Evolutionary conservation across 345 rosid species (phyloP), one percentile per base, ranked within the genome.

Genomic region (Angophora floribunda): DNA sequence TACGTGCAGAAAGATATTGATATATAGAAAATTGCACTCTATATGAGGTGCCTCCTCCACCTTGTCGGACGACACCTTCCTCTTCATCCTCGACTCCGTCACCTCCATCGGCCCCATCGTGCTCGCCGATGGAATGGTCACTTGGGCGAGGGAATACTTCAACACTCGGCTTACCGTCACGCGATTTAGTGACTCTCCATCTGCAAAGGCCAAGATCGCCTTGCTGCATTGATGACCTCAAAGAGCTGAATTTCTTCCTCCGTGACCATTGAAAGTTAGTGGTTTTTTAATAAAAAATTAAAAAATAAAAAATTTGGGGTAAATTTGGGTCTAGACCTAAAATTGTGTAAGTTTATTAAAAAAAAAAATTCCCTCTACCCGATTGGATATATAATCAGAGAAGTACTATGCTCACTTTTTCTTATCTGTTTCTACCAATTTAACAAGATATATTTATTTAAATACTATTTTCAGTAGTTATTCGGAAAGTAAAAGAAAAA

Each of bases 401-500:
- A 55, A 21, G 61, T 55, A 21, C 61, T 55, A 21, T 55, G 61
- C 61, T 21, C 8, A 21, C 28, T 53, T 8, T 51, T 51, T 19
- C 8, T 55, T 55, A 19, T 8, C 11, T 0, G 61, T 55, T 55
- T 55, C 61, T 55, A 21, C 61, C 61, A 8, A 55, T 55, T 55
- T 0, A 21, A 21, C 11, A 55, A 55, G 61, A 55, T 55, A 26
- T 55, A 55, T 55, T 1, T 21, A 55, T 1, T 10, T 21, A 21
- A 8, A 21, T 55, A 55, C 28, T 55, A 55, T 55, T 55, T 55
- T 55, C 11, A 55, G 61, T 55, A 55, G 26, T 55, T 55, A 55
- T 55, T 21, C 19, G 2, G 14, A 51, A 51, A 1, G 0, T 12
- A 17, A 53, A 53, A 7, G 0, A 53, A 53, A 53, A 55, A 21